Base-by-base conservation (phyloP, 2,329 filamentous ascomycete genomes). In the Penicillium sp. region DNA sequence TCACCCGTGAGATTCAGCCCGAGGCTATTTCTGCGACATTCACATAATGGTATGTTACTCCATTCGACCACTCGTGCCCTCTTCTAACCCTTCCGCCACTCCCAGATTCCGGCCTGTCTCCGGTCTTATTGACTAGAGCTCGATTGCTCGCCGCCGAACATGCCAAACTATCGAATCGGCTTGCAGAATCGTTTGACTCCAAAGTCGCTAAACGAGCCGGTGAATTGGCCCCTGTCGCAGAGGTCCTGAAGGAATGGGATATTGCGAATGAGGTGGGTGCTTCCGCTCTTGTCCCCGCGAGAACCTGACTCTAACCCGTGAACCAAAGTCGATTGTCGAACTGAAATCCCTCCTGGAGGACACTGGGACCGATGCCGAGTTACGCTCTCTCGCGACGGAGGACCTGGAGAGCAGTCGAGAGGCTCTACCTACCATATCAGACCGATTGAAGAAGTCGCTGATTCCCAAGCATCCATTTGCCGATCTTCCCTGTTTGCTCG, bases 381-480 rank as follows among this genome's bases (percentile, higher is more conserved):
- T 87, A 50, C 78, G 75, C 47, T 71, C 76, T 27, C 74, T 86
- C 39, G 83, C 83, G 6, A 68, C 76, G 35, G 79, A 84, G 47
- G 93, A 98, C 66, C 78, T 97, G 7, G 73, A 75, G n/a, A 69
- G 78, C 2, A 89, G 88, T 9, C 75, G 78, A 13, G 71, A 77
- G 5, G 76, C 80, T 50, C 78, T 96, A 23, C 76, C 79, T 2
- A 66, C 72, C 0, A 79, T 95, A 24, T 83, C 83, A 0, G 78
- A 78, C 32, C 81, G 80, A 31, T 79, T 98, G 38, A 89, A 89
- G 24, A 82, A 80, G 20, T 83, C 87, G 40, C 79, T 98, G 46
- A 87, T 95, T 13, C 93, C 93, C 0, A 82, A 83, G 35, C 91
- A 98, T 67, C 88, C 91, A 2, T 98, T 96, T 66, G 89, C 89